Conservation (phyloP, 148 eudicot species). For the Chenopodium album region DNA sequence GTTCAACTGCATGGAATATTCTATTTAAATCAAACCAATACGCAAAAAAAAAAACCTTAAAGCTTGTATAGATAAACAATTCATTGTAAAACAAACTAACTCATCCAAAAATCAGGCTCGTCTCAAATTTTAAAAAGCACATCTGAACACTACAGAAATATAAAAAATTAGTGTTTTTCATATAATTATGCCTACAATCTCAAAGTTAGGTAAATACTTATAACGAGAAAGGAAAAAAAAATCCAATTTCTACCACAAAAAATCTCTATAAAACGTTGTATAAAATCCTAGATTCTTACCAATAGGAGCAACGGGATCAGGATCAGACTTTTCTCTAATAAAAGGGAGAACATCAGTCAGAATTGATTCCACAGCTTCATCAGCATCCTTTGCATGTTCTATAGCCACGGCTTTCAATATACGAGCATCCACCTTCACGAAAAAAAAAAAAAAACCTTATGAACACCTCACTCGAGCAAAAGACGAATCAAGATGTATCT, state of each 20-base stretch:
- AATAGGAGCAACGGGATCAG: constrained; percentile 16
- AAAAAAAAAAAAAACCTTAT: constrained; percentile 12
- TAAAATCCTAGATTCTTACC: constrained; percentile 17
- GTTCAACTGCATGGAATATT: constrained; percentile 20
- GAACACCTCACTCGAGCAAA: background rate
- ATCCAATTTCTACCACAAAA: background rate
- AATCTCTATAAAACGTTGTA: background rate
- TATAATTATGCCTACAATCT: background rate
- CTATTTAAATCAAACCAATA: constrained; percentile 1
- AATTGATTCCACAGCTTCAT: constrained; percentile 64
- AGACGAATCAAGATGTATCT: background rate
- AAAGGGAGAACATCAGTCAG: constrained; percentile 59
- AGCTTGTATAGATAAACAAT: background rate
- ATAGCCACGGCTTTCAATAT: constrained; percentile 82
- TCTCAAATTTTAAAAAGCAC: background rate
- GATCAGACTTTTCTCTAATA: constrained; percentile 11
- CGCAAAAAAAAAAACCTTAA: background rate
- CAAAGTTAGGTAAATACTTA: background rate
- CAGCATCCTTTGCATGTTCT: constrained; percentile 71
- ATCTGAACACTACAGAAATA: background rate
- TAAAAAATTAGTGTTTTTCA: background rate
- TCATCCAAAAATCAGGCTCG: background rate
- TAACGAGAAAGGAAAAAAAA: background rate
- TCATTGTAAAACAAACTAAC: background rate
- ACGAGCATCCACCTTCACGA: constrained; percentile 67